These are phyloP conservation scores for Pseudoperonospora humuli DNA, from an alignment of 352 stramenopile genomes.

Conservation along the genomic window DNA sequence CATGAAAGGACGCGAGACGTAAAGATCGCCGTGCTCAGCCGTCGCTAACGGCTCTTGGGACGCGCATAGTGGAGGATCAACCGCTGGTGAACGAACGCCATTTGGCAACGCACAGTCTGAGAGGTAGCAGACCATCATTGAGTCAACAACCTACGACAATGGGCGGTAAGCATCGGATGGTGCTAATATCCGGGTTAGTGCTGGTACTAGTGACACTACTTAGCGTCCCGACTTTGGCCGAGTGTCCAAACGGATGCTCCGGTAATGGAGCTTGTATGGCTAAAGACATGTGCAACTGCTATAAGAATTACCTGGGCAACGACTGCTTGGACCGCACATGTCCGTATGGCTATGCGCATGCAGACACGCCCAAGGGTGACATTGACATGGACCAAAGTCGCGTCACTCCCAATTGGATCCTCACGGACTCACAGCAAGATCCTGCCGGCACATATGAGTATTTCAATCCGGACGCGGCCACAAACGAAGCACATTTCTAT, in stretches of 20 bases:
- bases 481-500: conserved; percentile 83
- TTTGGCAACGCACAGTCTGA: conserved; percentile 20
- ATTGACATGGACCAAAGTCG: conserved; percentile 79
- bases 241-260: conserved; percentile 79
- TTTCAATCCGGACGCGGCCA: conserved; percentile 39
- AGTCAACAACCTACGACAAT: conserved; percentile 3
- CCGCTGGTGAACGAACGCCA: not conserved
- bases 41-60: conserved; percentile 20
- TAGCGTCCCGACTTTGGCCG: conserved; percentile 18
- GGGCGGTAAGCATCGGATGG: conserved; percentile 12
- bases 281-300: conserved; percentile 82
- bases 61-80: conserved; percentile 12
- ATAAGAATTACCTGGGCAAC: conserved; percentile 81
- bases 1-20: not conserved
- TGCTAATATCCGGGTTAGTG: conserved; percentile 12
- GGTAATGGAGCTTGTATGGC: conserved; percentile 70
- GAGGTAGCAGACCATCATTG: conserved; percentile 1
- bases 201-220: conserved; percentile 19
- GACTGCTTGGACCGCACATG: conserved; percentile 80
- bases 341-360: conserved; percentile 78
- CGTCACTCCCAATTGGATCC: conserved; percentile 31
- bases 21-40: conserved; percentile 22
- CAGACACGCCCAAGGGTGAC: conserved; percentile 91
- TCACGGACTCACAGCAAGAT: conserved; percentile 63
- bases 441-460: conserved; percentile 67